These are phyloP conservation scores for Juglanconis oblonga DNA, from an alignment of 2,329 filamentous ascomycete genomes.

Conservation along the genomic window DNA sequence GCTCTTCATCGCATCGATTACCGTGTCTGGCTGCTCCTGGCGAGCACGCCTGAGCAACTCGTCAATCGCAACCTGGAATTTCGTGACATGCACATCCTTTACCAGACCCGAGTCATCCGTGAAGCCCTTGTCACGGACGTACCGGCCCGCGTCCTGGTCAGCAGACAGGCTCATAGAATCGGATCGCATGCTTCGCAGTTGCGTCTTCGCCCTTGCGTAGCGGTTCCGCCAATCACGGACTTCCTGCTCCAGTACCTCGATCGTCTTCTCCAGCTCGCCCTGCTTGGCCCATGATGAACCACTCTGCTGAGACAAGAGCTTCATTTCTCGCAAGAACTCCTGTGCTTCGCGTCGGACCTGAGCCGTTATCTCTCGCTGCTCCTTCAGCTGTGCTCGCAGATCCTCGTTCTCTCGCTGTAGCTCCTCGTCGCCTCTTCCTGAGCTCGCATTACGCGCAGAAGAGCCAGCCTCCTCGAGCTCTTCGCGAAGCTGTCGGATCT, in stretches of 20 bases:
- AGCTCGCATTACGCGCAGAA: slow-evolving; percentile 24
- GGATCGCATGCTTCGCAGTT: slow-evolving; percentile 75
- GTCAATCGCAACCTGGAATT: slow-evolving; percentile 92
- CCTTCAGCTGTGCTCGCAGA: slow-evolving; percentile 59
- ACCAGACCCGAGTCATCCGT: slow-evolving; percentile 72
- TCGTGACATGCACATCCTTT: slow-evolving; percentile 89
- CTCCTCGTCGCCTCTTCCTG: slow-evolving; percentile 43
- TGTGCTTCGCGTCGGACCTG: slow-evolving; percentile 83
- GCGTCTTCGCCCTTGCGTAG: slow-evolving; percentile 84
- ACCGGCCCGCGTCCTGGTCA: slow-evolving; percentile 67
- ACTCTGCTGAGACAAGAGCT: slow-evolving; percentile 76
- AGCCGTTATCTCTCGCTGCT: slow-evolving; percentile 81
- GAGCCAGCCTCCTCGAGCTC: slow-evolving; percentile 57
- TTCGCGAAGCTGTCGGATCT: slow-evolving; percentile 60
- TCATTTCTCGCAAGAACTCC: slow-evolving; percentile 85
- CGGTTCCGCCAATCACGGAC: slow-evolving; percentile 87
- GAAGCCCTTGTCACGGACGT: slow-evolving; percentile 64
- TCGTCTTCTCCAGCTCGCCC: slow-evolving; percentile 70
- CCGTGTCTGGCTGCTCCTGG: slow-evolving; percentile 66
- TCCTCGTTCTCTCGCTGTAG: slow-evolving; percentile 67
- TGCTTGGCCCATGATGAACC: slow-evolving; percentile 78
- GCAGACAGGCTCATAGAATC: slow-evolving; percentile 73
- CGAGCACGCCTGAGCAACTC: slow-evolving; percentile 80
- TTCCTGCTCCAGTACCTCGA: slow-evolving; percentile 76
- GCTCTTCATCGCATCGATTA: slow-evolving; percentile 82